Conservation (phyloP, 306 rosid genomes). For the Datisca glomerata region DNA sequence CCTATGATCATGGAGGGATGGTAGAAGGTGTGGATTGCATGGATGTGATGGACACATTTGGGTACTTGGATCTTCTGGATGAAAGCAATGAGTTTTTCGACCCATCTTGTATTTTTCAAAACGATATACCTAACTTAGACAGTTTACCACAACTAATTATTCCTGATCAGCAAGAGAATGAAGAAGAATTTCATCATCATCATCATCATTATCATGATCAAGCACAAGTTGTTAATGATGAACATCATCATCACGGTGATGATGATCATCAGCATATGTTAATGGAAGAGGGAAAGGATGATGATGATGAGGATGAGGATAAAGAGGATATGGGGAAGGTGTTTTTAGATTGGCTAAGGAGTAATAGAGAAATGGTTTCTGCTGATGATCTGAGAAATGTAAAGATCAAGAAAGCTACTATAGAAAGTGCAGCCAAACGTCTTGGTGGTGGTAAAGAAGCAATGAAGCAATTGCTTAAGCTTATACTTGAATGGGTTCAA, state of each 20-base stretch:
- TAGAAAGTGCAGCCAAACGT: slow-evolving; percentile 69
- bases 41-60: slow-evolving; percentile 60
- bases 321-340: slow-evolving; percentile 66
- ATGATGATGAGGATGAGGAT: slow-evolving; percentile 6
- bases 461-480: slow-evolving; percentile 83
- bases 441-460: slow-evolving; percentile 92
- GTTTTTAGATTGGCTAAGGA: slow-evolving; percentile 82
- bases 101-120: slow-evolving; percentile 42
- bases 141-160: slow-evolving; percentile 10
- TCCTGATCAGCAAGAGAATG: slow-evolving; percentile 21
- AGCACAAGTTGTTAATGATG: slow-evolving; percentile 8
- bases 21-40: slow-evolving; percentile 28
- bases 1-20: background rate
- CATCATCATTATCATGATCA: too few relatives aligned
- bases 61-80: slow-evolving; percentile 68
- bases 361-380: slow-evolving; percentile 66
- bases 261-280: too few relatives aligned
- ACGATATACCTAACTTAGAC: slow-evolving; percentile 29
- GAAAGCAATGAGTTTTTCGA: slow-evolving; percentile 53
- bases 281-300: background rate
- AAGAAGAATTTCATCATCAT: too few relatives aligned
- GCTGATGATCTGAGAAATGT: slow-evolving; percentile 83
- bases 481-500: slow-evolving; percentile 92
- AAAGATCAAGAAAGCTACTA: slow-evolving; percentile 63
- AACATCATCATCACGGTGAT: background rate